Evolutionary conservation across 306 rosid genomes (phyloP), one percentile per base, ranked within the genome.

Genomic region (Cicer judaicum): DNA sequence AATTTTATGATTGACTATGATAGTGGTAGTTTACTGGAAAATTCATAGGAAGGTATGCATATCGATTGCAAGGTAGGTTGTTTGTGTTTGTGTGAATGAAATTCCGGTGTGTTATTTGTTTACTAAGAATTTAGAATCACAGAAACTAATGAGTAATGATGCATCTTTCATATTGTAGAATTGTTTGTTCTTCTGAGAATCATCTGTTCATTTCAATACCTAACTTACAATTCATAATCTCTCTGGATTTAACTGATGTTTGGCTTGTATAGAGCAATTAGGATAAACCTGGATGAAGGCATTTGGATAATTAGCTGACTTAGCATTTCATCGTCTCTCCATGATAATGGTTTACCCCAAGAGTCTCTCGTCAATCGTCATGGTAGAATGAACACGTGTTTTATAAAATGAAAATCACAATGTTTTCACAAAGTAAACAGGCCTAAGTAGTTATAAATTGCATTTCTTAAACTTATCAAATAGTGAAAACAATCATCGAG

Each of bases 141-240:
- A 16, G 2, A 39, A 54, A 44, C 21, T 64, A 9, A 6, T 18
- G 4, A 3, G 60, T 64, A 18, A 12, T 10, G 4, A 5, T 46
- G 13, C 34, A 41, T 50, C 19, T 78, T 70, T 53, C 36, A 14
- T 65, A 54, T 48, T 24, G 65, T 44, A 62, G 53, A 16, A 16
- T 50, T 68, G 10, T 50, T 44, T 68, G 7, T 75, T 44, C 48
- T 72, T 56, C 40, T 64, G 62, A 68, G 49, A 46, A 42, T 67
- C 61, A 43, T 73, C 68, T 15, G 39, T 4, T 9, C 50, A 9
- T 63, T 42, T 66, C 61, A 29, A 44, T 53, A 13, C 36, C 18
- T 11, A 8, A 12, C 49, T 55, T 61, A 18, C 5, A 64, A 39
- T 18, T 42, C 13, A 6, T 16, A 10, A 64, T 39, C 73, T 72